A percentile compares a stretch with the other conserved stretches of the same genome.
phyloP scores from a whole-genome alignment of 148 eudicot genomes.

The Chenopodium album region DNA sequence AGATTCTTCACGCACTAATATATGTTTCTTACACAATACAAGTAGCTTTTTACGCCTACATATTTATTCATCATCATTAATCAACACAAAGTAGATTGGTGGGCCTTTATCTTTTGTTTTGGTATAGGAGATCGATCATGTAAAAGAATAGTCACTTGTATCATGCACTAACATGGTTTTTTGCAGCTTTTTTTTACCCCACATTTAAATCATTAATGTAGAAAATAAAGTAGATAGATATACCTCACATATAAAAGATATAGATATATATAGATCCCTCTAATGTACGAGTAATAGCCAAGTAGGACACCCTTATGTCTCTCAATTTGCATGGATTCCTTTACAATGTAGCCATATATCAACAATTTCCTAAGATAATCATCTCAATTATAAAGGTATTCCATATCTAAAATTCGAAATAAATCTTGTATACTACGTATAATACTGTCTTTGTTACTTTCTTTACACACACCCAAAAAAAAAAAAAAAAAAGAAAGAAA shows the following conservation, averaged over 20 bases:
- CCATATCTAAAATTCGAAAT: too few species aligned
- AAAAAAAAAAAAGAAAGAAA: too few species aligned
- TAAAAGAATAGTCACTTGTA: conserved; percentile 16
- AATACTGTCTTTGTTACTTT: too few species aligned
- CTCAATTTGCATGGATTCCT: neutral
- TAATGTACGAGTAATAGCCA: neutral
- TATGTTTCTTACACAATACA: neutral
- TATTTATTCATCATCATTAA: conserved; percentile 24
- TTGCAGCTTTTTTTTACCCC: conserved; percentile 25
- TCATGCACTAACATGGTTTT: conserved; percentile 20
- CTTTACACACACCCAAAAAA: too few species aligned
- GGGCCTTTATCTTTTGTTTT: conserved; percentile 9
- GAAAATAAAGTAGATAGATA: conserved; percentile 20
- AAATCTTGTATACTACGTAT: too few species aligned
- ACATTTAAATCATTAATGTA: conserved; percentile 22
- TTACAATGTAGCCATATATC: too few species aligned
- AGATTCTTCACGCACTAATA: conserved; percentile 36
- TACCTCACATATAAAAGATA: conserved; percentile 9
- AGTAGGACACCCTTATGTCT: conserved; percentile 16
- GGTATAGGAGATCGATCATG: neutral
- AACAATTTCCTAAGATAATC: too few species aligned
- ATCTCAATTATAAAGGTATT: too few species aligned
- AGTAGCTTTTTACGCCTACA: conserved; percentile 19
- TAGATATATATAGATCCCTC: neutral
- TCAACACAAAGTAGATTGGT: conserved; percentile 19